These are phyloP conservation scores for Glaciozyma antarctica DNA, from an alignment of 768 basidiomycete species.

Conservation along the genomic window DNA sequence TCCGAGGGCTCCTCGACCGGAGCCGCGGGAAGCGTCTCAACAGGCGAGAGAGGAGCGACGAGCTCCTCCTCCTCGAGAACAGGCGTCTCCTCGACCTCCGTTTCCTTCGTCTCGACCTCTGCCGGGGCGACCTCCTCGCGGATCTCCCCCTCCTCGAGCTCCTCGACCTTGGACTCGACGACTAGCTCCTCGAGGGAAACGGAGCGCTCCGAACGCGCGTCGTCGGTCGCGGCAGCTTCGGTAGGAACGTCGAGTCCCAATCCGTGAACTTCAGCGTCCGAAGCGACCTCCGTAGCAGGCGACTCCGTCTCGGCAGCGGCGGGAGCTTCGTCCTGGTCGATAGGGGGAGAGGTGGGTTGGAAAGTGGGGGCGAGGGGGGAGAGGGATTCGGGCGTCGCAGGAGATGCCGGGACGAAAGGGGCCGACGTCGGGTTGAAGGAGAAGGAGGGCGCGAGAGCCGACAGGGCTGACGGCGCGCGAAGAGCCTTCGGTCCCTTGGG, in stretches of 20 bases:
- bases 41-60: not conserved
- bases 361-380: not conserved
- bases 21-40: no score
- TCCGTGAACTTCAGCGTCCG: not conserved
- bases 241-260: not conserved
- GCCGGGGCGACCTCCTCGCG: not conserved
- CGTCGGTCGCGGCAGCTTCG: not conserved
- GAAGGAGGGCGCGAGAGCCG: not conserved
- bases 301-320: not conserved
- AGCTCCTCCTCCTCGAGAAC: not conserved
- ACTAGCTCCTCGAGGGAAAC: constrained; percentile 3
- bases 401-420: not conserved
- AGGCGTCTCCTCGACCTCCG: not conserved
- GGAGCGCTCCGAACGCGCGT: not conserved
- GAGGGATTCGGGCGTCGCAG: not conserved
- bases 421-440: not conserved
- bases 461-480: not conserved
- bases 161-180: constrained; percentile 5
- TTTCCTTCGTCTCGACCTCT: not conserved
- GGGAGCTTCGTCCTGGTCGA: not conserved
- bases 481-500: not conserved
- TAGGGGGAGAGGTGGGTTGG: not conserved
- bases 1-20: not conserved
- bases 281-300: not conserved
- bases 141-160: constrained; percentile 8